Evolutionary conservation across 2,329 filamentous ascomycete species (phyloP).

Genomic region (Truncatella angustata): DNA sequence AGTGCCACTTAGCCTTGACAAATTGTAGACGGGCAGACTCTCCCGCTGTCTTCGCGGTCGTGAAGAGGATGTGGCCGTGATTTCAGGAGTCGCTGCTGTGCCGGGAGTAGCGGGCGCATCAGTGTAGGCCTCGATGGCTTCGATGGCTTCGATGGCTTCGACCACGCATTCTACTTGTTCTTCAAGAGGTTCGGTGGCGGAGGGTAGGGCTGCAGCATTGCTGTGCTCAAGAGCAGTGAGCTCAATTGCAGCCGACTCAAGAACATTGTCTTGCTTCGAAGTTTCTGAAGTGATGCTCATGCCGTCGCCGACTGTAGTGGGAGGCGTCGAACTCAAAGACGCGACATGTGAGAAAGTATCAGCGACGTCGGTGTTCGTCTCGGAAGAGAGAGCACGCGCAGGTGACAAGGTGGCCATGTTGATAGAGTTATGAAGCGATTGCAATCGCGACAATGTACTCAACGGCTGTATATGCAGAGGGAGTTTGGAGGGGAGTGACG

Average conservation of each 20-base stretch:
- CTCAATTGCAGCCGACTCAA: conserved; percentile 49
- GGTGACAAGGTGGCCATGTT: conserved; percentile 12
- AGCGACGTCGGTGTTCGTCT: conserved; percentile 27
- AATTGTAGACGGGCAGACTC: conserved; percentile 65
- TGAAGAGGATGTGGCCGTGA: conserved; percentile 24
- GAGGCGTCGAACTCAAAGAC: conserved; percentile 61
- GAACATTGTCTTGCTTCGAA: conserved; percentile 60
- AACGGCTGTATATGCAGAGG: conserved; percentile 4
- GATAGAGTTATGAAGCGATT: conserved; percentile 1
- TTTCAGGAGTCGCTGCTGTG: conserved; percentile 15
- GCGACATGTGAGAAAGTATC: conserved; percentile 50
- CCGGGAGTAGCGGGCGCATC: background rate
- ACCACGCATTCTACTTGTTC: conserved; percentile 14
- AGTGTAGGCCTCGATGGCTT: conserved; percentile 19
- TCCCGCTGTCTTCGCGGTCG: conserved; percentile 55
- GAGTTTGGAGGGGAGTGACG: background rate
- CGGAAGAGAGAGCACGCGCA: conserved; percentile 37
- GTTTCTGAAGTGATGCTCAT: conserved; percentile 55
- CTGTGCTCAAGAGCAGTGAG: conserved; percentile 35
- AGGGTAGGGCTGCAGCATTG: conserved; percentile 18
- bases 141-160: conserved; percentile 11
- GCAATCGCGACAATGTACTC: conserved; percentile 11
- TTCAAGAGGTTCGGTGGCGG: conserved; percentile 25
- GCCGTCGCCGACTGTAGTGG: conserved; percentile 64
- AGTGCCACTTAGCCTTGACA: conserved; percentile 61